phyloP scores from a whole-genome alignment of 2,329 filamentous ascomycete species.

The Cercospora zeina region DNA sequence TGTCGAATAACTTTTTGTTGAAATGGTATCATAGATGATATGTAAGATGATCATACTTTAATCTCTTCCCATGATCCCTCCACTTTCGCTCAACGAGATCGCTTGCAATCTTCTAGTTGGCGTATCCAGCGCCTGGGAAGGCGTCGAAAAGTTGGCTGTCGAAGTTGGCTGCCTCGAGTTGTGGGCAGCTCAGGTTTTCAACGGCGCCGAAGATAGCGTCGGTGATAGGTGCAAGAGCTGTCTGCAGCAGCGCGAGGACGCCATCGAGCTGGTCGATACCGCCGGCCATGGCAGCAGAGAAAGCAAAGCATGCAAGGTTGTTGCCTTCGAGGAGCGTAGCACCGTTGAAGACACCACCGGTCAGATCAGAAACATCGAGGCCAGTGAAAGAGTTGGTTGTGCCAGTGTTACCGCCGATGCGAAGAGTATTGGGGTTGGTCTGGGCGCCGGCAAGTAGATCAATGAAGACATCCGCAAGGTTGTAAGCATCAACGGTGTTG shows the following conservation, averaged over 20 bases:
- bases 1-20: neutral
- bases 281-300: conserved; percentile 20
- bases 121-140: conserved; percentile 11
- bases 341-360: conserved; percentile 46
- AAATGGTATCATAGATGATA: neutral
- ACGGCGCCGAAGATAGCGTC: conserved; percentile 12
- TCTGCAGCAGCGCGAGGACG: conserved; percentile 3
- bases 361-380: conserved; percentile 41
- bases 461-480: conserved; percentile 22
- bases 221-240: conserved; percentile 17
- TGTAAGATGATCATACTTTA: neutral
- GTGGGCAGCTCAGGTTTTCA: neutral
- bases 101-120: conserved; percentile 15
- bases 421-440: conserved; percentile 35
- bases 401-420: conserved; percentile 44
- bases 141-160: conserved; percentile 14
- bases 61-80: neutral
- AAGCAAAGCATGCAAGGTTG: conserved; percentile 27
- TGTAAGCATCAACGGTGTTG: conserved; percentile 17
- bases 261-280: conserved; percentile 21
- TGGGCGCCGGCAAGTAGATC: conserved; percentile 19
- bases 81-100: conserved; percentile 13
- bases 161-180: neutral
- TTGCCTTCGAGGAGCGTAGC: conserved; percentile 24
- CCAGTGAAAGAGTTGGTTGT: conserved; percentile 40